These are phyloP conservation scores for Durusdinium trenchii DNA, from an alignment of 73 alveolate species.

Conservation along the genomic window DNA sequence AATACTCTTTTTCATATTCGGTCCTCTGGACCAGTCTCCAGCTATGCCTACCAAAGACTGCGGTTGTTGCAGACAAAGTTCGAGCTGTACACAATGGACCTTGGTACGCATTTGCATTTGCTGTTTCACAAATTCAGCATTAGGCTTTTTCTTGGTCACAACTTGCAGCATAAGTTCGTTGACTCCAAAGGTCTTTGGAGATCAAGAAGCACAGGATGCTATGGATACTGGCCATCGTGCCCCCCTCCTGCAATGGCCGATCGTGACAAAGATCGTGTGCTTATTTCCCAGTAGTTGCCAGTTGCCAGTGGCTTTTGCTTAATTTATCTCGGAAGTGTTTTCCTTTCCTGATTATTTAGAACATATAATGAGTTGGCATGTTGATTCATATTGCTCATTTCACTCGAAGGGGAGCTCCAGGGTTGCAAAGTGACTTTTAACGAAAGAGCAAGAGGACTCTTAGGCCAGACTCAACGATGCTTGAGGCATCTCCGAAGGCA, in stretches of 20 bases:
- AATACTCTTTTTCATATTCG: neutral
- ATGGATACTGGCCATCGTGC: conserved; percentile 79
- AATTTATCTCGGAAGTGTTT: neutral
- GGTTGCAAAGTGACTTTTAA: too few relatives aligned
- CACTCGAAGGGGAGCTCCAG: too few relatives aligned
- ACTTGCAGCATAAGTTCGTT: neutral
- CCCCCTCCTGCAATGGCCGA: neutral
- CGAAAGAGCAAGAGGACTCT: neutral
- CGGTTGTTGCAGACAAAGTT: conserved; percentile 90
- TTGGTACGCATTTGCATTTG: neutral
- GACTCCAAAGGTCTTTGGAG: conserved; percentile 54
- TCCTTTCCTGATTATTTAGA: too few relatives aligned
- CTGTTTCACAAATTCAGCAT: neutral
- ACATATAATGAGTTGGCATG: too few relatives aligned
- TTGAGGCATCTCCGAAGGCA: too few relatives aligned
- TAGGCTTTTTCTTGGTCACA: neutral
- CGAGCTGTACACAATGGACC: conserved; percentile 88
- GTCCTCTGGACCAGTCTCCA: conserved; percentile 85
- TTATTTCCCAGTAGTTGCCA: neutral
- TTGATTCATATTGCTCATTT: too few relatives aligned
- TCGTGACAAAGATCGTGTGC: neutral
- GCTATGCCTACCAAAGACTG: conserved; percentile 72
- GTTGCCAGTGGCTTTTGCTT: neutral
- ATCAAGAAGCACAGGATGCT: conserved; percentile 73
- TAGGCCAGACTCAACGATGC: neutral